These are phyloP conservation scores for Boletus pseudo-olivaceus DNA, from an alignment of 768 basidiomycete species.

Conservation along the genomic window DNA sequence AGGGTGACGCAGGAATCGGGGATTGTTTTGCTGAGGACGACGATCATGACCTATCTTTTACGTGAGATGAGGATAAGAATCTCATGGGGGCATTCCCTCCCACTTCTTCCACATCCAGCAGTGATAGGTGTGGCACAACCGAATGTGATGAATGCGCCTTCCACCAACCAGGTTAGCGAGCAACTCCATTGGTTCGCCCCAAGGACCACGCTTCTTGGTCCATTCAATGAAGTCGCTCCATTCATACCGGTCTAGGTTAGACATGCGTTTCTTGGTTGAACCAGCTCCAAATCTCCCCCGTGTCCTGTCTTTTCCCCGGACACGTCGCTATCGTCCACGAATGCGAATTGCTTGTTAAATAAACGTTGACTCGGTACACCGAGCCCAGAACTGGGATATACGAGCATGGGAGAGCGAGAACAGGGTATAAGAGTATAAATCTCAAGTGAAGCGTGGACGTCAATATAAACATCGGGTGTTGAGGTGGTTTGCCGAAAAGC, in stretches of 20 bases:
- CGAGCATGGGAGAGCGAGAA: too few species aligned
- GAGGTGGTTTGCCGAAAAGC: too few species aligned
- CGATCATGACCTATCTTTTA: background rate
- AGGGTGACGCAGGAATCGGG: too few species aligned
- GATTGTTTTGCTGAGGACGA: too few species aligned
- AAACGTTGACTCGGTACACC: constrained; percentile 25
- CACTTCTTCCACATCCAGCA: background rate
- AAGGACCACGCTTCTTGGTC: background rate
- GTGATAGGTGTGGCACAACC: background rate
- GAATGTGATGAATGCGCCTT: background rate
- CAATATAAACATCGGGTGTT: too few species aligned
- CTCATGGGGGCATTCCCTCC: background rate
- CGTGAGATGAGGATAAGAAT: background rate
- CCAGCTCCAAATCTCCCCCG: constrained; percentile 27
- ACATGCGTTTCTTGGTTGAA: constrained; percentile 19
- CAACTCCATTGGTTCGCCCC: background rate
- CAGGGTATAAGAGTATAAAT: too few species aligned
- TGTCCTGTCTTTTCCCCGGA: constrained; percentile 1
- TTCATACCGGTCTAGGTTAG: background rate
- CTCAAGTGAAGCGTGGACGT: too few species aligned
- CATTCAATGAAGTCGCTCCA: background rate
- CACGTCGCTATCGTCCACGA: constrained; percentile 28
- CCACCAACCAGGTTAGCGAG: background rate
- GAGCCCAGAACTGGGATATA: background rate
- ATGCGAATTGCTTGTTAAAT: constrained; percentile 38